Evolutionary conservation across 257 asterid genomes (phyloP), one percentile per base, ranked within the genome.

Genomic region (Ballota nigra): DNA sequence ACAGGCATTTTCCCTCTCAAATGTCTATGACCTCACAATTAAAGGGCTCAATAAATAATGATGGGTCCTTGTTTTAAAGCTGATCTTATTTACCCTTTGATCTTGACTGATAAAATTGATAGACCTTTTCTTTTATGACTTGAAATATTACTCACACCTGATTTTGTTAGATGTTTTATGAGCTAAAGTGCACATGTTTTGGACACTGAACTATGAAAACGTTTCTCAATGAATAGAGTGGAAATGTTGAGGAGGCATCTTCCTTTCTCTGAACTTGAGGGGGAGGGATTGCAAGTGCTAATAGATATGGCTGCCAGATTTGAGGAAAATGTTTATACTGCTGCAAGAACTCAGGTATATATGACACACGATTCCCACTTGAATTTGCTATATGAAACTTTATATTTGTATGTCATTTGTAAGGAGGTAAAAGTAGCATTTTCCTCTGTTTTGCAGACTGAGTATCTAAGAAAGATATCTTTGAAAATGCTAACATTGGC

Each of bases 401-500:
- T 62, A 20, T 57, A 60, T 20, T 23, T 68, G 2, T 69, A 22
- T 31, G 9, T 24, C 62, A 49, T 63, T 33, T 51, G 59, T 63
- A 16, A 67, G 65, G 41, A 63, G 28, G 51, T 71, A 41, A 29
- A 3, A 23, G 55, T 62, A 22, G 16, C 70, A 36, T 58, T 41
- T 33, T 45, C 33, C 23, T 60, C 29, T 23, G 2, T 77, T 53
- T 36, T 83, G 80, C 94, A 85, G 96, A 75, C 80, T 9, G 93
- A 91, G 76, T 89, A 91, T 71, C 63, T 86, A 69, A 86, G 92
- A 78, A 89, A 86, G 82, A 91, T 94, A 77, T 89, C 97, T 63
- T 66, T 91, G 86, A 94, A 91, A 85, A 88, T 94, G 97, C 84
- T 88, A 41, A 77, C 96, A 0, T 84, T 94, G 96, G 99, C 55